Conservation (phyloP, 2,329 filamentous ascomycete species). For the Macrophomina tecta region DNA sequence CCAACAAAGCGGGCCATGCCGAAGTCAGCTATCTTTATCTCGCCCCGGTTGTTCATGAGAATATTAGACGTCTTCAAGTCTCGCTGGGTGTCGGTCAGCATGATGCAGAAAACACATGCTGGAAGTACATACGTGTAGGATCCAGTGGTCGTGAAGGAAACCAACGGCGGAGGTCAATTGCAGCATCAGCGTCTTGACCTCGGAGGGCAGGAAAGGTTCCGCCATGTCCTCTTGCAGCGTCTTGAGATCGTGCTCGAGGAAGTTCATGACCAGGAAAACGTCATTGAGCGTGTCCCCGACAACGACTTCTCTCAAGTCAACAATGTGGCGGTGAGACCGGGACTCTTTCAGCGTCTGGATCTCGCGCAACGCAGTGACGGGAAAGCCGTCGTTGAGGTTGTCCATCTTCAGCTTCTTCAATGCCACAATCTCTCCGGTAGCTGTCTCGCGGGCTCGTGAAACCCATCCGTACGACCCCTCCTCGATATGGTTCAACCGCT, state of each 20-base stretch:
- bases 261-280: constrained; percentile 95
- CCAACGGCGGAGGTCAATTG: constrained; percentile 82
- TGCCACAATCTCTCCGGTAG: constrained; percentile 81
- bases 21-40: constrained; percentile 96
- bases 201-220: constrained; percentile 89
- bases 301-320: constrained; percentile 82
- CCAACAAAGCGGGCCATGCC: constrained; percentile 94
- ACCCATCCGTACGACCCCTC: constrained; percentile 97
- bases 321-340: constrained; percentile 76
- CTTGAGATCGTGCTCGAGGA: constrained; percentile 96
- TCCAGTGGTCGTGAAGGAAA: constrained; percentile 88
- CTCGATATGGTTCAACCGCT: constrained; percentile 94
- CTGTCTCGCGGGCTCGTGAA: constrained; percentile 76
- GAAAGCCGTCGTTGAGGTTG: constrained; percentile 77
- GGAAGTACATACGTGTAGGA: constrained; percentile 62
- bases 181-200: constrained; percentile 86
- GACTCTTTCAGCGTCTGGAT: constrained; percentile 89
- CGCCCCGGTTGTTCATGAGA: constrained; percentile 91
- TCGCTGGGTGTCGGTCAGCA: constrained; percentile 57
- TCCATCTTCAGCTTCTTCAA: constrained; percentile 95
- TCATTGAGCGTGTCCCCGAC: constrained; percentile 70
- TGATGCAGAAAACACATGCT: constrained; percentile 21
- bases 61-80: constrained; percentile 95
- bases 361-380: constrained; percentile 90
- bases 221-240: constrained; percentile 92